A percentile compares a stretch with the other conserved stretches of the same genome.
These are phyloP conservation scores for Uronychia setigera DNA, from an alignment of 73 alveolate genomes.

Conservation along the genomic window DNA sequence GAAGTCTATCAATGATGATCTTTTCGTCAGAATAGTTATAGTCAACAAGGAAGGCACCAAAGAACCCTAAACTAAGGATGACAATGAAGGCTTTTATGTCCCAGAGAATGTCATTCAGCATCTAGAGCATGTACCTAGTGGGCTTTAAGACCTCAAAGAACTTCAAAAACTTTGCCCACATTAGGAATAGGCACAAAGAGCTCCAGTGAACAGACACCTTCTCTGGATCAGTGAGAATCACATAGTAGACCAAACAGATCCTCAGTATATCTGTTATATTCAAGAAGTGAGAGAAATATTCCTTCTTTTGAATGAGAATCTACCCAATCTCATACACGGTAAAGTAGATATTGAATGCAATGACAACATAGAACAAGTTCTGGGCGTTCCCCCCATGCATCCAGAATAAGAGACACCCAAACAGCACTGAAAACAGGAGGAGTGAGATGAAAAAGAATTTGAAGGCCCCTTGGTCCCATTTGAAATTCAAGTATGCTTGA, in stretches of 20 bases:
- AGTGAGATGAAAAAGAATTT: constrained; percentile 14
- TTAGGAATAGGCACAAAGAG: constrained; percentile 17
- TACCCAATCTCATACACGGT: constrained; percentile 15
- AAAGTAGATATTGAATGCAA: constrained; percentile 4
- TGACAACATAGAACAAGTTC: not conserved
- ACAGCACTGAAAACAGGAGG: constrained; percentile 9
- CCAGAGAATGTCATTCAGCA: constrained; percentile 29
- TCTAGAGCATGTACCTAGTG: constrained; percentile 24
- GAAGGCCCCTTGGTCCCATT: constrained; percentile 22
- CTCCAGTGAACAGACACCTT: not conserved
- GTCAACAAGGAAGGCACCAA: constrained; percentile 1
- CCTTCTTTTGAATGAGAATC: constrained; percentile 1
- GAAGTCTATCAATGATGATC: not conserved
- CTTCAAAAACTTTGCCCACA: constrained; percentile 35
- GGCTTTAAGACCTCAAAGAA: constrained; percentile 37
- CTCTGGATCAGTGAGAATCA: not conserved
- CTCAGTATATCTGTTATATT: constrained; percentile 19
- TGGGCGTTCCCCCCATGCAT: constrained; percentile 4
- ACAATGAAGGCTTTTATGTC: constrained; percentile 22
- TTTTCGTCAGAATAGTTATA: constrained; percentile 11
- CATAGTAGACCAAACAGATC: constrained; percentile 2
- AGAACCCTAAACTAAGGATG: constrained; percentile 17
- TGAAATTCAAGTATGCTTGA: not conserved
- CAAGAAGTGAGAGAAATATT: constrained; percentile 17
- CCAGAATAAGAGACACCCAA: constrained; percentile 15